Evolutionary conservation across 2,329 filamentous ascomycete genomes (phyloP).

Genomic region (Chalaropsis thielavioides): DNA sequence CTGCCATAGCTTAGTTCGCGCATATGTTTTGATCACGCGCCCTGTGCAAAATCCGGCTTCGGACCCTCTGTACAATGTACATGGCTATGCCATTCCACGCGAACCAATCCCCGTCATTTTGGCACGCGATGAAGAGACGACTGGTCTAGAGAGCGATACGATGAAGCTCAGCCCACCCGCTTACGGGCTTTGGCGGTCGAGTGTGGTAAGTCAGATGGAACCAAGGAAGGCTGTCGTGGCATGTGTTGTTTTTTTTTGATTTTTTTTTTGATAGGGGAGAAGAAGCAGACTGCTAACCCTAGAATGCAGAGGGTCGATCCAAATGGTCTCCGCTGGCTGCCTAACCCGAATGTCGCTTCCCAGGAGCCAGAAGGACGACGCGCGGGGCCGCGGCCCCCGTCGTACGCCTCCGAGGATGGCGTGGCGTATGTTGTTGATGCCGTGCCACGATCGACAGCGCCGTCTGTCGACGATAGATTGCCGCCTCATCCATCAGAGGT

Average conservation of each 20-base stretch:
- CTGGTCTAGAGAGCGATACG: constrained; percentile 39
- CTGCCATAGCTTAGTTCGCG: constrained; percentile 59
- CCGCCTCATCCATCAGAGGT: constrained; percentile 36
- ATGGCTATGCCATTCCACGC: constrained; percentile 54
- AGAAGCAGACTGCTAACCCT: neutral
- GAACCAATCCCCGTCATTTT: constrained; percentile 65
- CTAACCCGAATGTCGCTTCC: constrained; percentile 32
- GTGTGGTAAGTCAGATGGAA: constrained; percentile 46
- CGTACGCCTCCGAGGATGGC: constrained; percentile 62
- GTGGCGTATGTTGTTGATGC: constrained; percentile 58
- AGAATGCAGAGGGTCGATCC: constrained; percentile 54
- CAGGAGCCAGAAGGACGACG: constrained; percentile 20
- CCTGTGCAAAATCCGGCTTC: constrained; percentile 23
- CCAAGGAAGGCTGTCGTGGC: neutral
- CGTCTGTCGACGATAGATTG: constrained; percentile 31
- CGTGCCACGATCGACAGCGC: constrained; percentile 42
- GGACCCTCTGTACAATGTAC: constrained; percentile 36
- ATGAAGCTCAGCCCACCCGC: constrained; percentile 57
- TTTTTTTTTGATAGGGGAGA: too few species aligned
- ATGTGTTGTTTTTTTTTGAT: neutral
- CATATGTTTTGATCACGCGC: constrained; percentile 51
- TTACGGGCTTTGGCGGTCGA: constrained; percentile 73
- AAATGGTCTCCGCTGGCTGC: constrained; percentile 67
- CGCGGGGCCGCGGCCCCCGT: constrained; percentile 46
- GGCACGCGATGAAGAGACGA: constrained; percentile 57